Evolutionary conservation across 345 rosid species (phyloP).

Genomic region (Salix koriyanagi): DNA sequence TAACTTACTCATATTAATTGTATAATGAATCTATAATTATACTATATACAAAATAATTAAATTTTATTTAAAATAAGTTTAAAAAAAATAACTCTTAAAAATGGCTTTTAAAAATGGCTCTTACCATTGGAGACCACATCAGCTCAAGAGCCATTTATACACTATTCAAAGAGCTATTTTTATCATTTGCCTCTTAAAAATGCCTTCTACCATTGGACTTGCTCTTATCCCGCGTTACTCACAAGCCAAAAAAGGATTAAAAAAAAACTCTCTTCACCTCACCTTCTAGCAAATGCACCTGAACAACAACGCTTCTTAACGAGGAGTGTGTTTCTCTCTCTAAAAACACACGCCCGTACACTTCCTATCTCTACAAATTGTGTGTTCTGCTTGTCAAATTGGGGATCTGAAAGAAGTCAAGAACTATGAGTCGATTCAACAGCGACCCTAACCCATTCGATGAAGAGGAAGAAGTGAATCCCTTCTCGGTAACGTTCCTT

Average conservation of each 20-base stretch:
- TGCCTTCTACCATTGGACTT: too few relatives aligned
- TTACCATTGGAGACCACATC: too few relatives aligned
- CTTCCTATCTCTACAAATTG: neutral
- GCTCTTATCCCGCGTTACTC: slow-evolving; percentile 7
- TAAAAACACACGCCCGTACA: neutral
- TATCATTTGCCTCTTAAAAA: too few relatives aligned
- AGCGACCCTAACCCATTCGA: slow-evolving; percentile 88
- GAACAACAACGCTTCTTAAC: neutral
- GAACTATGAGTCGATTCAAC: slow-evolving; percentile 65
- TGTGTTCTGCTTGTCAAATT: neutral
- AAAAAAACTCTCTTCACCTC: neutral
- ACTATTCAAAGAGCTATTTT: too few relatives aligned
- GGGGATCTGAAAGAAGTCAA: slow-evolving; percentile 30
- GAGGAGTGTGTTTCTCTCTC: neutral
- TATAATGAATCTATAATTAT: too few relatives aligned
- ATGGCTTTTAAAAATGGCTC: too few relatives aligned
- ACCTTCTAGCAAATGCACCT: neutral
- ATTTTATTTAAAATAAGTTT: too few relatives aligned
- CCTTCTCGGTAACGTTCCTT: slow-evolving; percentile 64
- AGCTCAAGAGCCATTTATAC: too few relatives aligned
- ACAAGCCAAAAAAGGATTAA: neutral
- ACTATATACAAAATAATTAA: too few relatives aligned
- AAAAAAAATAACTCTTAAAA: too few relatives aligned
- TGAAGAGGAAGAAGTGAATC: slow-evolving; percentile 88
- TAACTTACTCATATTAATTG: too few relatives aligned